These are phyloP conservation scores for Haplosporangium sp. DNA, from an alignment of 371 early-diverging fungal species.

Conservation along the genomic window DNA sequence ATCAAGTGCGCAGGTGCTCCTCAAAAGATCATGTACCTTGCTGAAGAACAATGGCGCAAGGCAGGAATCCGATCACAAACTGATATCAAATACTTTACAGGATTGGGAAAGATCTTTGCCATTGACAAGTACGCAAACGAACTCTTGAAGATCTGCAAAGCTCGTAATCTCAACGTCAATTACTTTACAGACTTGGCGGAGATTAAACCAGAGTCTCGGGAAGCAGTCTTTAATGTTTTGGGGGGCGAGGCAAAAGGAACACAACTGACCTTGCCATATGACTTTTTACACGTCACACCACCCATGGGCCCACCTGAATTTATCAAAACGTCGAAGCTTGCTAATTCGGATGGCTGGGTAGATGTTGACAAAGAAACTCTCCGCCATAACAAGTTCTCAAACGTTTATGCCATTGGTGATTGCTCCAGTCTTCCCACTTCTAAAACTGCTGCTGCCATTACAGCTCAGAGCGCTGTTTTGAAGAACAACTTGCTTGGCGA, in stretches of 20 bases:
- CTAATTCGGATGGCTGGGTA: constrained; percentile 86
- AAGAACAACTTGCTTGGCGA: constrained; percentile 82
- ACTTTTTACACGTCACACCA: constrained; percentile 91
- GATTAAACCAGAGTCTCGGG: constrained; percentile 70
- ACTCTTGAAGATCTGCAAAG: constrained; percentile 74
- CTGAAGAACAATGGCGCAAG: constrained; percentile 85
- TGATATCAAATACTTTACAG: constrained; percentile 80
- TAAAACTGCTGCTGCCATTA: constrained; percentile 92
- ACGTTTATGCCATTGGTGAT: constrained; percentile 88
- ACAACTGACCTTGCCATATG: constrained; percentile 72
- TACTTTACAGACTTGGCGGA: constrained; percentile 79
- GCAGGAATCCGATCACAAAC: constrained; percentile 77
- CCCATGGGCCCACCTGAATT: constrained; percentile 86
- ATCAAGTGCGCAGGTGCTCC: constrained; percentile 95
- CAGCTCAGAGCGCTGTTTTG: constrained; percentile 82
- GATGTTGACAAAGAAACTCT: constrained; percentile 85
- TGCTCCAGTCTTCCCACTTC: constrained; percentile 88
- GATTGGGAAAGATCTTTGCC: constrained; percentile 88
- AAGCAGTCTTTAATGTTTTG: constrained; percentile 80
- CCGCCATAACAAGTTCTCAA: constrained; percentile 83
- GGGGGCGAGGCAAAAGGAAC: constrained; percentile 67
- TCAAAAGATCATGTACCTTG: constrained; percentile 91
- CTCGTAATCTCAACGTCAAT: constrained; percentile 78
- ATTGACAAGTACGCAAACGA: constrained; percentile 87
- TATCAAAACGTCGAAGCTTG: constrained; percentile 76